A percentile compares a stretch with the other conserved stretches of the same genome.
phyloP scores from a whole-genome alignment of 768 basidiomycete genomes.

The Lactarius trivialis region DNA sequence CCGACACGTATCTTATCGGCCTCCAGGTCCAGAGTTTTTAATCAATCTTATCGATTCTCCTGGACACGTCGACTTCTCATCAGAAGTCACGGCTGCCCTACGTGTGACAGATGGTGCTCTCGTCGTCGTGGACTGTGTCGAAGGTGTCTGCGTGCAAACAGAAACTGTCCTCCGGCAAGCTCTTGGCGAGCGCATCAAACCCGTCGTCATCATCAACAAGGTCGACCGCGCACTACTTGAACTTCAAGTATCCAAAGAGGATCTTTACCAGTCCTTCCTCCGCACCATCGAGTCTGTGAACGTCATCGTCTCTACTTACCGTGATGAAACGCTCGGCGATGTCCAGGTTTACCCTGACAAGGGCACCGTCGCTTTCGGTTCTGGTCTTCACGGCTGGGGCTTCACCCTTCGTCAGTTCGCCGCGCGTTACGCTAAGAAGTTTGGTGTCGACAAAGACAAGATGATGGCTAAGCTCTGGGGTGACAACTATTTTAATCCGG shows the following conservation, averaged over 20 bases:
- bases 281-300: slow-evolving; percentile 98
- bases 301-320: slow-evolving; percentile 97
- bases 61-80: slow-evolving; percentile 99
- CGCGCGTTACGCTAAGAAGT: slow-evolving; percentile 90
- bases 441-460: slow-evolving; percentile 98
- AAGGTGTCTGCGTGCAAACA: slow-evolving; percentile 99
- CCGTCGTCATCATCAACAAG: slow-evolving; percentile 99
- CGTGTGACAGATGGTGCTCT: slow-evolving; percentile 99
- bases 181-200: slow-evolving; percentile 97
- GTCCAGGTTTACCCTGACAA: slow-evolving; percentile 98
- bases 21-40: slow-evolving; percentile 85
- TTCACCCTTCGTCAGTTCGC: slow-evolving; percentile 99
- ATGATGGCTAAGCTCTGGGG: slow-evolving; percentile 98
- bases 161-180: slow-evolving; percentile 99
- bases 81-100: slow-evolving; percentile 98
- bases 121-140: slow-evolving; percentile 98
- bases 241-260: slow-evolving; percentile 94
- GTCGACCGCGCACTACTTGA: slow-evolving; percentile 99
- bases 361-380: slow-evolving; percentile 98
- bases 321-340: slow-evolving; percentile 90
- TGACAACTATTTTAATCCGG: slow-evolving; percentile 98
- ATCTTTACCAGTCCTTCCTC: slow-evolving; percentile 94
- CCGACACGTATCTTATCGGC: slow-evolving; percentile 4
- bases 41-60: slow-evolving; percentile 99
- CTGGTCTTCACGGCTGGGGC: slow-evolving; percentile 99